Evolutionary conservation across 495 filamentous ascomycete genomes (phyloP).

Genomic region (Penicillium lividum): DNA sequence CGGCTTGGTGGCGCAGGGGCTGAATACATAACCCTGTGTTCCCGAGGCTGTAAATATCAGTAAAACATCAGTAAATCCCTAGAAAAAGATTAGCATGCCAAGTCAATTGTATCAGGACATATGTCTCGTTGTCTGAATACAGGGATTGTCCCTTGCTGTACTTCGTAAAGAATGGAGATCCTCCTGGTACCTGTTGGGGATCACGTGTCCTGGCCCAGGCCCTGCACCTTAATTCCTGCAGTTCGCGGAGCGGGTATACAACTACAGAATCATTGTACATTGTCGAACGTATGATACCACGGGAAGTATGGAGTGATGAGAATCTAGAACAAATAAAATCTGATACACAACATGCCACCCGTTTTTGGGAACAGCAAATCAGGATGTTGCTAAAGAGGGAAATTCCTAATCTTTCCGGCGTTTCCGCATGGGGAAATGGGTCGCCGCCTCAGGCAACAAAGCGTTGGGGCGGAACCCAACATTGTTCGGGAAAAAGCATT

Average conservation of each 20-base stretch:
- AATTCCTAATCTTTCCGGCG: slow-evolving; percentile 4
- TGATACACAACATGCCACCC: neutral
- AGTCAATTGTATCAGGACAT: neutral
- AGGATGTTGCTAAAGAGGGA: neutral
- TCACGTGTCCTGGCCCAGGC: slow-evolving; percentile 3
- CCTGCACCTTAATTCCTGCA: slow-evolving; percentile 3
- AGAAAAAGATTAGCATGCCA: neutral
- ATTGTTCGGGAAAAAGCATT: slow-evolving; percentile 20
- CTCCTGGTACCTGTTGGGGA: slow-evolving; percentile 2
- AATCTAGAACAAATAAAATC: neutral
- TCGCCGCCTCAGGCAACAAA: slow-evolving; percentile 25
- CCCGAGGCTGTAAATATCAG: neutral
- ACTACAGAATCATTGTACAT: neutral
- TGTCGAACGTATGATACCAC: neutral
- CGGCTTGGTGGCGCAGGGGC: slow-evolving; percentile 14
- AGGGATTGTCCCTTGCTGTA: neutral
- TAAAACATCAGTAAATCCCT: too few species aligned
- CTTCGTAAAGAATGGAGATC: neutral
- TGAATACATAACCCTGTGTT: neutral
- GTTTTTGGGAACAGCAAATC: neutral
- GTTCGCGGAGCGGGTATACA: neutral
- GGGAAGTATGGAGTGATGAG: neutral
- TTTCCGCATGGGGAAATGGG: neutral
- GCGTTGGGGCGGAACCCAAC: slow-evolving; percentile 39
- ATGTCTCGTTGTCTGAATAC: neutral